Percentiles rank a stretch among this genome's conserved stretches.
Conservation (phyloP, 768 basidiomycete genomes). For the Arthromyces matolae region DNA sequence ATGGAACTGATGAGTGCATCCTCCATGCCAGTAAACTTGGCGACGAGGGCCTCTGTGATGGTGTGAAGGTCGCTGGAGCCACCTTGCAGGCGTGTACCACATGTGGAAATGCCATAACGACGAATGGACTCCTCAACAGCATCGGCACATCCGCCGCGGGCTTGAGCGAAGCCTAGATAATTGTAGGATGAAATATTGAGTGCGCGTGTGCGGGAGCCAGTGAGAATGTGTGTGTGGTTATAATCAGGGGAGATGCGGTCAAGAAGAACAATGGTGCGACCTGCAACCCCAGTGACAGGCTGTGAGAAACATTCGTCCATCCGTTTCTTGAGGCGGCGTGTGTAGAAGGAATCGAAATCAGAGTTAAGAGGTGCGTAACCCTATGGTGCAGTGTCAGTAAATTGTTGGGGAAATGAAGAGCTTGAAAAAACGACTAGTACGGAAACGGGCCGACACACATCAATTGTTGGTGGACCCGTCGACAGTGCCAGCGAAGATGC, state of each 20-base stretch:
- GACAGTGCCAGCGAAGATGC: not conserved
- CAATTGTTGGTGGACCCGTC: not conserved
- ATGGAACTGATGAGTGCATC: constrained; percentile 88
- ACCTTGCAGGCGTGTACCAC: constrained; percentile 76
- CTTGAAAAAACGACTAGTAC: not conserved
- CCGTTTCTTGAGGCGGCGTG: constrained; percentile 88
- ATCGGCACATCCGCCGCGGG: constrained; percentile 89
- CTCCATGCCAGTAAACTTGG: constrained; percentile 86
- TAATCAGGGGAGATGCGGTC: constrained; percentile 83
- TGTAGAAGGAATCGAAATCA: constrained; percentile 99
- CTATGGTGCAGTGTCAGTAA: constrained; percentile 36
- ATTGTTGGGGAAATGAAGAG: not conserved
- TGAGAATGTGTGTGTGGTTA: constrained; percentile 72
- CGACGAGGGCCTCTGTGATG: constrained; percentile 80
- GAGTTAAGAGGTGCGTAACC: constrained; percentile 96
- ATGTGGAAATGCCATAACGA: constrained; percentile 76
- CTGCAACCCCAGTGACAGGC: constrained; percentile 92
- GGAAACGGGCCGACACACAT: constrained; percentile 1
- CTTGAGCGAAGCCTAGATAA: constrained; percentile 97
- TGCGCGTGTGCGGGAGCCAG: constrained; percentile 79
- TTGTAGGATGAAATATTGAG: constrained; percentile 99
- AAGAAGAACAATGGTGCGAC: constrained; percentile 82
- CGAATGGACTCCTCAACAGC: constrained; percentile 82
- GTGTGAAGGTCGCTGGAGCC: constrained; percentile 86
- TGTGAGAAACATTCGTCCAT: constrained; percentile 95